Conservation (phyloP, 2,329 filamentous ascomycete genomes). For the Tolypocladium endophyticum region DNA sequence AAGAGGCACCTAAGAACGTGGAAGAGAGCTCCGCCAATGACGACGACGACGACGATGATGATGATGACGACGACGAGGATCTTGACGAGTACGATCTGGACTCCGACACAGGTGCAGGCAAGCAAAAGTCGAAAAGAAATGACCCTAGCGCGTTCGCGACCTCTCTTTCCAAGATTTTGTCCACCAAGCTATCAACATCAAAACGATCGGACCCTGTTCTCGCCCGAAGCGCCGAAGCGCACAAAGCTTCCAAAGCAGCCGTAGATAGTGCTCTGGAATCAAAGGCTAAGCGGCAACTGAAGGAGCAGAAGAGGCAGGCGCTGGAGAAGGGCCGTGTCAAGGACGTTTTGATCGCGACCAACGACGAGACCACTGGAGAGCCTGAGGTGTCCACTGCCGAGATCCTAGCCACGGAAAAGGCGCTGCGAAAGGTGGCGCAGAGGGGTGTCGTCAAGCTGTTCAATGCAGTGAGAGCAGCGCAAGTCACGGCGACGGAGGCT, state of each 20-base stretch:
- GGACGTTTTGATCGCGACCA: constrained; percentile 63
- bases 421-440: constrained; percentile 78
- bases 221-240: constrained; percentile 66
- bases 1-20: constrained; percentile 4
- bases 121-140: constrained; percentile 68
- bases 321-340: constrained; percentile 80
- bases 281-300: constrained; percentile 68
- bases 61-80: constrained; percentile 15
- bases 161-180: constrained; percentile 86
- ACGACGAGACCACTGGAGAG: constrained; percentile 37
- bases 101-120: constrained; percentile 26
- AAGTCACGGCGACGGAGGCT: constrained; percentile 77
- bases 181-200: constrained; percentile 72
- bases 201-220: constrained; percentile 87
- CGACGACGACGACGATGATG: constrained; percentile 14
- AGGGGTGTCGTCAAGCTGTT: constrained; percentile 93
- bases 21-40: constrained; percentile 12
- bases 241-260: constrained; percentile 59
- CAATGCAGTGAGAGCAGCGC: constrained; percentile 86
- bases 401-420: constrained; percentile 62
- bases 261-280: constrained; percentile 70
- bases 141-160: constrained; percentile 86
- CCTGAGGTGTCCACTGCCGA: constrained; percentile 37
- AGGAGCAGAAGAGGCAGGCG: constrained; percentile 68
- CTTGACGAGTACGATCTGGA: constrained; percentile 30